Evolutionary conservation across 2,329 filamentous ascomycete genomes (phyloP).

Genomic region (Alternaria triticimaculans): DNA sequence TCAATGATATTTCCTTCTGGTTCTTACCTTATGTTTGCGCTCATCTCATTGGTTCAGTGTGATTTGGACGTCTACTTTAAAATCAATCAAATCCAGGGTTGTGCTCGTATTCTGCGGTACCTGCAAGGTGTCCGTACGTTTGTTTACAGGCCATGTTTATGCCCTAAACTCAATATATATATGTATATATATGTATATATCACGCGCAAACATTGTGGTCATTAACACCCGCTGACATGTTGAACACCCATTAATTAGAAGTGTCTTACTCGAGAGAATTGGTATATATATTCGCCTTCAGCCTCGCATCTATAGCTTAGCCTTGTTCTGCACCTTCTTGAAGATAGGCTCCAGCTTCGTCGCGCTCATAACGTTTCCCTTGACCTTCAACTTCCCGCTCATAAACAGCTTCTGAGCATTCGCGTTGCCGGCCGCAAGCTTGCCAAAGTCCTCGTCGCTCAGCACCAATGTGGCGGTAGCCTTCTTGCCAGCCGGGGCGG

Average conservation of each 20-base stretch:
- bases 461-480: conserved; percentile 86
- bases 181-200: neutral
- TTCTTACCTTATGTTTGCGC: neutral
- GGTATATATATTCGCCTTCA: neutral
- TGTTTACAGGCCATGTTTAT: neutral
- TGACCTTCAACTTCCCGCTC: conserved; percentile 98
- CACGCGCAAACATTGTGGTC: fast-evolving
- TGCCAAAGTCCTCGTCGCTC: conserved; percentile 84
- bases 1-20: neutral
- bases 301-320: conserved; percentile 43
- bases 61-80: neutral
- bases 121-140: neutral
- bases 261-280: neutral
- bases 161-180: neutral
- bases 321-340: conserved; percentile 46
- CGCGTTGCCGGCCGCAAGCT: conserved; percentile 83
- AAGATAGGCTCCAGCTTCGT: conserved; percentile 90
- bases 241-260: neutral
- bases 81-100: neutral
- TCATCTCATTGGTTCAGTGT: neutral
- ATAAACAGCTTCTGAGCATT: conserved; percentile 97
- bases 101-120: neutral
- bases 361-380: conserved; percentile 98
- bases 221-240: neutral
- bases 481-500: conserved; percentile 73